These are phyloP conservation scores for Suillus subluteus DNA, from an alignment of 768 basidiomycete species.

Conservation along the genomic window DNA sequence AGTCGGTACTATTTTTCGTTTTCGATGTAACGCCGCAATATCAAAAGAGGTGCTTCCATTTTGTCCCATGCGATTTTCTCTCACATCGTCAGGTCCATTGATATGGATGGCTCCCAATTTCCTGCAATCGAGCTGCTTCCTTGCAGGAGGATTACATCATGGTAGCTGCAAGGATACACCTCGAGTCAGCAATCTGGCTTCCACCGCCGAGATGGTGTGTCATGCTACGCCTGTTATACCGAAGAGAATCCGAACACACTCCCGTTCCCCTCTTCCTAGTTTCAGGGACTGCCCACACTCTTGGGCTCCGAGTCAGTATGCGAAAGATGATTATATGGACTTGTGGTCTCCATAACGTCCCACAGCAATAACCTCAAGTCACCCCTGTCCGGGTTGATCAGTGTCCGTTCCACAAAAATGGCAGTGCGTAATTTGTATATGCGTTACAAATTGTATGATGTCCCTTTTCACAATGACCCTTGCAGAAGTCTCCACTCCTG, in stretches of 20 bases:
- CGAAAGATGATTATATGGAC: not conserved
- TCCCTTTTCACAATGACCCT: too few species aligned
- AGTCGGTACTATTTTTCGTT: not conserved
- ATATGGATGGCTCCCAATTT: not conserved
- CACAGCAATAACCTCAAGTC: not conserved
- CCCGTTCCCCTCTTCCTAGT: too few species aligned
- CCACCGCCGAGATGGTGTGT: too few species aligned
- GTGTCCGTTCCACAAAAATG: too few species aligned
- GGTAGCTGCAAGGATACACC: not conserved
- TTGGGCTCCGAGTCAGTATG: not conserved
- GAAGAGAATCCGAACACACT: too few species aligned
- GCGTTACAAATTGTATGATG: not conserved
- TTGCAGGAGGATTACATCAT: not conserved
- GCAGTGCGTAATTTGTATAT: too few species aligned
- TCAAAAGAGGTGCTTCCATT: too few species aligned
- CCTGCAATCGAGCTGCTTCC: not conserved
- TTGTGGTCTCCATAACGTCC: not conserved
- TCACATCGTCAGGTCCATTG: not conserved
- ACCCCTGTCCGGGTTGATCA: too few species aligned
- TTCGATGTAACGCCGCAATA: not conserved
- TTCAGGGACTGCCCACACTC: constrained; percentile 1
- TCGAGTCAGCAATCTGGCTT: too few species aligned
- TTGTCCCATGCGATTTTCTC: too few species aligned
- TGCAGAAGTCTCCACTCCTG: not conserved
- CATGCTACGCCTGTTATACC: not conserved